A percentile compares a stretch with the other conserved stretches of the same genome.
Evolutionary conservation across 2,329 filamentous ascomycete genomes (phyloP).

Genomic region (Chalaropsis thielavioides): DNA sequence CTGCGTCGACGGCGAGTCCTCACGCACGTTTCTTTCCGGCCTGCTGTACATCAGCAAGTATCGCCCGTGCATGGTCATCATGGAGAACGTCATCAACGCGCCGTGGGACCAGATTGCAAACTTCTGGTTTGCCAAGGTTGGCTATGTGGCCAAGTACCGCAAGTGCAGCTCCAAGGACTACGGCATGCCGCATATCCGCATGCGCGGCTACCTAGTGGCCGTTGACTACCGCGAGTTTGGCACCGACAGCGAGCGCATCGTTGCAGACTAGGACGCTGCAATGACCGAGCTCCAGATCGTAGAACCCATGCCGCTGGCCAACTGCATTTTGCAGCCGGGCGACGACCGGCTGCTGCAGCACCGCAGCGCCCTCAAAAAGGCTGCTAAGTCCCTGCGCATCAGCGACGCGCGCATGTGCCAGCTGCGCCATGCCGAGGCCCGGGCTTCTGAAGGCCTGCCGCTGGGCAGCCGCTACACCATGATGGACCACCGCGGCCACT

Average conservation of each 20-base stretch:
- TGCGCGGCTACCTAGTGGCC: slow-evolving; percentile 45
- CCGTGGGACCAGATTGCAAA: slow-evolving; percentile 42
- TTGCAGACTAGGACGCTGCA: slow-evolving; percentile 28
- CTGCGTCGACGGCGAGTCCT: slow-evolving; percentile 42
- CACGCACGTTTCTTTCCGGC: slow-evolving; percentile 49
- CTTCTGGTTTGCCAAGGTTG: slow-evolving; percentile 30
- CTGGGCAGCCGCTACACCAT: slow-evolving; percentile 41
- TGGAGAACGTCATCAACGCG: slow-evolving; percentile 54
- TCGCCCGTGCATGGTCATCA: slow-evolving; percentile 47
- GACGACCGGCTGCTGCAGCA: slow-evolving; percentile 39
- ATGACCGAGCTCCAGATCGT: slow-evolving; percentile 33
- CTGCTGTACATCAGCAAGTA: slow-evolving; percentile 39
- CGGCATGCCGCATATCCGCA: slow-evolving; percentile 57
- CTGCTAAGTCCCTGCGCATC: slow-evolving; percentile 19
- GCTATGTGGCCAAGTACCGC: slow-evolving; percentile 38
- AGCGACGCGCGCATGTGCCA: slow-evolving; percentile 43
- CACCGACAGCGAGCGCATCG: slow-evolving; percentile 21
- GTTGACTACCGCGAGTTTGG: slow-evolving; percentile 31
- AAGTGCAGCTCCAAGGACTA: slow-evolving; percentile 54
- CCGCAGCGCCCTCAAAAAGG: slow-evolving; percentile 33
- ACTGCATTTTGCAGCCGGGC: slow-evolving; percentile 44
- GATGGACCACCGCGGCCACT: slow-evolving; percentile 39
- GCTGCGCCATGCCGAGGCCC: slow-evolving; percentile 42
- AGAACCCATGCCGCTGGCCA: slow-evolving; percentile 47
- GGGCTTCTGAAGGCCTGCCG: slow-evolving; percentile 32